Evolutionary conservation across 441 rosid genomes (phyloP).

Genomic region (Heliophila coronopifolia): DNA sequence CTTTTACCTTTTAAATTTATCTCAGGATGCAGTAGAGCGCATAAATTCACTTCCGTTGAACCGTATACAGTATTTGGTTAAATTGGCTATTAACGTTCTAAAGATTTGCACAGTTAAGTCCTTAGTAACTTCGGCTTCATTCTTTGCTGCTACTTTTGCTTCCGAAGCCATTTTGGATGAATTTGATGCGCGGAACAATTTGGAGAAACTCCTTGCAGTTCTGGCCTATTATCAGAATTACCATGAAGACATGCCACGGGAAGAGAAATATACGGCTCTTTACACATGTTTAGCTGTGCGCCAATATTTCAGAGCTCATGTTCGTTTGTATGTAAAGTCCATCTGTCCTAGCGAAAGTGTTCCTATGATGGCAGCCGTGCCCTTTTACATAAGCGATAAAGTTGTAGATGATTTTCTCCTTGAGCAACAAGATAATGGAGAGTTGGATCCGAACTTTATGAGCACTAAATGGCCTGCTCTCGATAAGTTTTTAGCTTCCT

Average conservation of each 20-base stretch:
- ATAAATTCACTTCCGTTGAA: constrained; percentile 91
- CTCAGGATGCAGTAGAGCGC: constrained; percentile 96
- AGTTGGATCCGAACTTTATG: constrained; percentile 86
- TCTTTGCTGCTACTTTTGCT: constrained; percentile 93
- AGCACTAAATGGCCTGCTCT: constrained; percentile 84
- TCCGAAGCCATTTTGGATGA: constrained; percentile 96
- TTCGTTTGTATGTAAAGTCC: constrained; percentile 80
- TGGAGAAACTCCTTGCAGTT: constrained; percentile 77
- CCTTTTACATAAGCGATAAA: constrained; percentile 94
- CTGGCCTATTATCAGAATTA: constrained; percentile 69
- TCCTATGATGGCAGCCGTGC: constrained; percentile 85
- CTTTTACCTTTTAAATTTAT: constrained; percentile 10
- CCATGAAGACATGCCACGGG: constrained; percentile 75
- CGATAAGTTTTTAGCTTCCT: constrained; percentile 62
- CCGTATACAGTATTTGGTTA: constrained; percentile 74
- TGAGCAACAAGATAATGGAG: constrained; percentile 92
- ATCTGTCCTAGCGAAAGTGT: constrained; percentile 78
- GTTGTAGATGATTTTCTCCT: constrained; percentile 83
- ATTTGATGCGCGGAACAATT: constrained; percentile 84
- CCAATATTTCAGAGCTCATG: constrained; percentile 97
- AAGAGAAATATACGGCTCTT: constrained; percentile 93
- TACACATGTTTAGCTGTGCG: constrained; percentile 91
- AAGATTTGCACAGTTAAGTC: constrained; percentile 83
- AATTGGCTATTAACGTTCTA: constrained; percentile 80
- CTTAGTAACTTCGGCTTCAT: constrained; percentile 82